phyloP scores from a whole-genome alignment of 768 basidiomycete genomes.

The Austroboletus eburneus region DNA sequence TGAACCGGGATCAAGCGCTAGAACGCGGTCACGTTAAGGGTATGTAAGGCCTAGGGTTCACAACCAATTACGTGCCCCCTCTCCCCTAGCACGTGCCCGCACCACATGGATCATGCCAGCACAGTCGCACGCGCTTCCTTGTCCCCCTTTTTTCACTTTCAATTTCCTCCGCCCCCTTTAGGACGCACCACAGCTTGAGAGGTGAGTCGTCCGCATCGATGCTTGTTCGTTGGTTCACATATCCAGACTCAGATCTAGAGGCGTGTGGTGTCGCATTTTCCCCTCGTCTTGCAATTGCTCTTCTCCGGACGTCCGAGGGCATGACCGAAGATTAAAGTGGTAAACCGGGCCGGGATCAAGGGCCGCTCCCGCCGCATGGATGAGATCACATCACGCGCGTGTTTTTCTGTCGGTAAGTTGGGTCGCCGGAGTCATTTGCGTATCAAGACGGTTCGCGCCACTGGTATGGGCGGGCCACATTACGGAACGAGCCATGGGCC shows the following conservation, averaged over 20 bases:
- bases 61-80: constrained; percentile 6
- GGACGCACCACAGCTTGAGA: neutral
- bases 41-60: constrained; percentile 1
- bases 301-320: constrained; percentile 22
- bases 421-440: neutral
- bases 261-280: constrained; percentile 4
- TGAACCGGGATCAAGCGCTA: constrained; percentile 1
- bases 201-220: neutral
- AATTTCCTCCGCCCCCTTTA: neutral
- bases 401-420: neutral
- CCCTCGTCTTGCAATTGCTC: neutral
- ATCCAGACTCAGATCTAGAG: constrained; percentile 1
- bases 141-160: neutral
- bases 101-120: constrained; percentile 11
- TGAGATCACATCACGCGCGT: neutral
- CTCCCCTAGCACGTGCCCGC: constrained; percentile 6
- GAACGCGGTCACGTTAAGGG: constrained; percentile 2
- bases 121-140: constrained; percentile 12
- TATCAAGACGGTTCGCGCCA: neutral
- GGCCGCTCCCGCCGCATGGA: neutral
- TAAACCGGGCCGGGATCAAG: constrained; percentile 2
- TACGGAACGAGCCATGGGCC: neutral
- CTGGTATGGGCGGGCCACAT: neutral
- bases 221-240: neutral
- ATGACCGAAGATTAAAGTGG: neutral